Base-by-base conservation (phyloP, 768 basidiomycete genomes). In the Podaxis carcinomalis region DNA sequence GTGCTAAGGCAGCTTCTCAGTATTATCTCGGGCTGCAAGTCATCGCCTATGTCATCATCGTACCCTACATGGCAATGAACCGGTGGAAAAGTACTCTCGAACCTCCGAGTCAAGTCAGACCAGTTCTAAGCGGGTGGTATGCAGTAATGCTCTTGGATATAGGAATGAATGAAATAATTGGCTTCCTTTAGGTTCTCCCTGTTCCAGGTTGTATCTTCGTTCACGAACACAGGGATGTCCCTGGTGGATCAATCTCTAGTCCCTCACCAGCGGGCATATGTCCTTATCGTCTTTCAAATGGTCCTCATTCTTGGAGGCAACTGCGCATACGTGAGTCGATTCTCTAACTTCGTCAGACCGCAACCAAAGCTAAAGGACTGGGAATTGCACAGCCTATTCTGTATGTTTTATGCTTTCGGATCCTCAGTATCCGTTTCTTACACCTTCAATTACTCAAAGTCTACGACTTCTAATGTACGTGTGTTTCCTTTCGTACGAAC, bases 191-290 rank as follows among this genome's bases (percentile, higher is more conserved):
- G 92, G 92, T 95, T 90, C 69, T 84, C 94, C 0, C 71, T 84
- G 6, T 98, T 93, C 68, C 93, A 96, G 70, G 82, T 88, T 23
- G 82, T 91, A 25, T 95, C 95, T 0, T 82, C 93, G 0, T 97
- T 92, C 70, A 92, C 90, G 28, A 97, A 97, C 67, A 87, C 90
- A 1, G 95, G 95, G 23, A 86, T 84, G 73, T 94, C 92, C 13
- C 80, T 96, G 5, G 87, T 88, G 13, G 96, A 99, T 72, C 78
- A 83, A 63, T 95, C 92, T 11, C 93, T 99, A 93, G 56, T 96
- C 2, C 95, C 94, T 0, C 98, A 97, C 72, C 92, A 94, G 68
- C 78, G 69, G 21, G 95, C 93, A 16, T 94, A 93, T 68, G 83
- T 86, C 1, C 87, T 93, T 88, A 84, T 93, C 59, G 51, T 92